Conservation (phyloP, 1,284 basidiomycete genomes). For the Papiliotrema terrestris region DNA sequence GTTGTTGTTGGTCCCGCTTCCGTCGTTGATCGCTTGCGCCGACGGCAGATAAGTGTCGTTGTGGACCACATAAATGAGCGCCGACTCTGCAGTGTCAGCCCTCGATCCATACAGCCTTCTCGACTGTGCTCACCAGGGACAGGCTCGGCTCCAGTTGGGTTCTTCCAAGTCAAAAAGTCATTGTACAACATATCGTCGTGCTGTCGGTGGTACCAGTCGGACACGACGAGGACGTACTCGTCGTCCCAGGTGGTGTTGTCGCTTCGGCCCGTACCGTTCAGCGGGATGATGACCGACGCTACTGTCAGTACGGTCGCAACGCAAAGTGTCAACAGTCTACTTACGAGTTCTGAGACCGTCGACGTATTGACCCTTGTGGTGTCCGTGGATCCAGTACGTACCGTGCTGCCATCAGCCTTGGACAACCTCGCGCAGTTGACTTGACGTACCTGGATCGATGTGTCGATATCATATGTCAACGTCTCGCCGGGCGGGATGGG, state of each 20-base stretch:
- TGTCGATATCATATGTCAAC: constrained; percentile 77
- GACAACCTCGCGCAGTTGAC: not conserved
- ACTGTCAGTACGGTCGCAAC: not conserved
- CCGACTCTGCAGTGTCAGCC: constrained; percentile 58
- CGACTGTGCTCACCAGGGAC: constrained; percentile 60
- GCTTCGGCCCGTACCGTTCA: constrained; percentile 48
- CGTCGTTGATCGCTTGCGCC: constrained; percentile 41
- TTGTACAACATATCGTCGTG: constrained; percentile 60
- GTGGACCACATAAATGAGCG: constrained; percentile 74
- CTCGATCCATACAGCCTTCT: not conserved
- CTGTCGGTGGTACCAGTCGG: constrained; percentile 76
- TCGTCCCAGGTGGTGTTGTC: constrained; percentile 68
- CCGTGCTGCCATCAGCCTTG: constrained; percentile 51
- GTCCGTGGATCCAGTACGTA: constrained; percentile 81
- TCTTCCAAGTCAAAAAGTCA: constrained; percentile 66
- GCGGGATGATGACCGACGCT: constrained; percentile 68
- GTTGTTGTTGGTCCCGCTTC: constrained; percentile 72
- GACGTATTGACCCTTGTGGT: constrained; percentile 71
- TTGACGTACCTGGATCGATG: constrained; percentile 61
- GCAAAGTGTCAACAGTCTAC: constrained; percentile 5
- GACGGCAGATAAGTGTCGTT: constrained; percentile 63
- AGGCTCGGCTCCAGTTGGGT: constrained; percentile 82
- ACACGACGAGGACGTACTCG: constrained; percentile 80
- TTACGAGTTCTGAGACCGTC: constrained; percentile 50
- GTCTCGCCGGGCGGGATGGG: constrained; percentile 73